phyloP scores from a whole-genome alignment of 345 rosid genomes.

The Luvunga scandens region DNA sequence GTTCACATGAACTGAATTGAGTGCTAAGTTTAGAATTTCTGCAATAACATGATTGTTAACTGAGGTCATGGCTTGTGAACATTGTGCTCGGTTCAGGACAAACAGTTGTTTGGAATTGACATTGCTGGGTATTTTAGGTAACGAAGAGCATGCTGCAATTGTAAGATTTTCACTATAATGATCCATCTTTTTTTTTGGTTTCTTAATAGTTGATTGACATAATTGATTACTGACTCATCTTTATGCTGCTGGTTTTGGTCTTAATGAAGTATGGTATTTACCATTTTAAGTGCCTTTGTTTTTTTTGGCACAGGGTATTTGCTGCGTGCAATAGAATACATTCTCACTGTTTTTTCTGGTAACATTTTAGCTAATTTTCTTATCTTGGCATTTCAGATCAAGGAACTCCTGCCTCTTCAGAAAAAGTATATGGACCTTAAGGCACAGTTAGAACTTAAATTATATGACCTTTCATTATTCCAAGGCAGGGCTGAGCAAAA shows the following conservation, averaged over 20 bases:
- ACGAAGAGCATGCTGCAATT: background rate
- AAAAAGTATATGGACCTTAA: constrained; percentile 68
- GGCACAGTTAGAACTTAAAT: constrained; percentile 80
- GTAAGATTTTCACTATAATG: background rate
- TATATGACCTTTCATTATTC: constrained; percentile 84
- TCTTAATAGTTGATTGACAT: background rate
- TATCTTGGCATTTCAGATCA: constrained; percentile 60
- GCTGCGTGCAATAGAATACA: background rate
- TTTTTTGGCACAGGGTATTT: background rate
- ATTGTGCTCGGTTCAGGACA: background rate
- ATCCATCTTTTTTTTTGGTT: background rate
- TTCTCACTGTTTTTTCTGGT: background rate
- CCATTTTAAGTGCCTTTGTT: background rate
- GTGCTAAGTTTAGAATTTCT: background rate
- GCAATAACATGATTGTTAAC: background rate
- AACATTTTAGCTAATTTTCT: constrained; percentile 10
- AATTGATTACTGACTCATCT: background rate
- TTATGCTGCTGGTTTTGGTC: background rate
- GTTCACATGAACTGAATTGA: background rate
- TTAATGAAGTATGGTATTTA: background rate
- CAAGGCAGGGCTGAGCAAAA: constrained; percentile 91
- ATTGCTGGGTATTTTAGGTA: background rate
- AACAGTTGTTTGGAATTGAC: background rate
- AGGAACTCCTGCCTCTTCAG: constrained; percentile 65
- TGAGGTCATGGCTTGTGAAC: background rate